These are phyloP conservation scores for Camptophora hylomeconis DNA, from an alignment of 2,329 filamentous ascomycete genomes.

Conservation along the genomic window DNA sequence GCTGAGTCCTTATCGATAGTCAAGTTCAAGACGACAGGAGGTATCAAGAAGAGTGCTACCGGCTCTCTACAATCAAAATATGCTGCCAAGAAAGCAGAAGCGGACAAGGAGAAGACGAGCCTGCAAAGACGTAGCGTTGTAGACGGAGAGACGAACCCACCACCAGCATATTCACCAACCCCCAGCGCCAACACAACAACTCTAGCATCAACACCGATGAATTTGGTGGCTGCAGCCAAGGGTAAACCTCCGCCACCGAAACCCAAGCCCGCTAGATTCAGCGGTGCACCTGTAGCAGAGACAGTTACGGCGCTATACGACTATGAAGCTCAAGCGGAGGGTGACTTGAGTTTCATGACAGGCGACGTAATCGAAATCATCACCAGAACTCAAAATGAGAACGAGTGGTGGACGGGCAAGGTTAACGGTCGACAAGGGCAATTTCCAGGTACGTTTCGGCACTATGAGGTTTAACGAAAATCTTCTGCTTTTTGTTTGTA, in stretches of 20 bases:
- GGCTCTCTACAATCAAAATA: slow-evolving; percentile 14
- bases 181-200: slow-evolving; percentile 26
- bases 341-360: slow-evolving; percentile 78
- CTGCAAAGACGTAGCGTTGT: slow-evolving; percentile 12
- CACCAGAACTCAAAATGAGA: slow-evolving; percentile 69
- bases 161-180: slow-evolving; percentile 55
- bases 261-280: slow-evolving; percentile 66
- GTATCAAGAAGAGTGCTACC: slow-evolving; percentile 24
- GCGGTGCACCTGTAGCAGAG: slow-evolving; percentile 52
- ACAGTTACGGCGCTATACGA: slow-evolving; percentile 87
- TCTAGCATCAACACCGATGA: slow-evolving; percentile 30
- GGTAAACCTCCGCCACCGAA: slow-evolving; percentile 57
- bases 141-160: slow-evolving; percentile 44
- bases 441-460: slow-evolving; percentile 64
- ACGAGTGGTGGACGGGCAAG: slow-evolving; percentile 94
- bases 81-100: slow-evolving; percentile 14
- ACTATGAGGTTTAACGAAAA: neutral
- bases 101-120: slow-evolving; percentile 14
- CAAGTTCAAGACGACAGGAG: slow-evolving; percentile 81
- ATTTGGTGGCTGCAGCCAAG: slow-evolving; percentile 40
- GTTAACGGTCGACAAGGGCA: slow-evolving; percentile 71
- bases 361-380: slow-evolving; percentile 87
- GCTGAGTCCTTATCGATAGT: slow-evolving; percentile 76
- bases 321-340: slow-evolving; percentile 88
- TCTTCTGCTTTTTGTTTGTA: neutral